phyloP scores from a whole-genome alignment of 805 yeast species.

The Debaryomyces hansenii region DNA sequence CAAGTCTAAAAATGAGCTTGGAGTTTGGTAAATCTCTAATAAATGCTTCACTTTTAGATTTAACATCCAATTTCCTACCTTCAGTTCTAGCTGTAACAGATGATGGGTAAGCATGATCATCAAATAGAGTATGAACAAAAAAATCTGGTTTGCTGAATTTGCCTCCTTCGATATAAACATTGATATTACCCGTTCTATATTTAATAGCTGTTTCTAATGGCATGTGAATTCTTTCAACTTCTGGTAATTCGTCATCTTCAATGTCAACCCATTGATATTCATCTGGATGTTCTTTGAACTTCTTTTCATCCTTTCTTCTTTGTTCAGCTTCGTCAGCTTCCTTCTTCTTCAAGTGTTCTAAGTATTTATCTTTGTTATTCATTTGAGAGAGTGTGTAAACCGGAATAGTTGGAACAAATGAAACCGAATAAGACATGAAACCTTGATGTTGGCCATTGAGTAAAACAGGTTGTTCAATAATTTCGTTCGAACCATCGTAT shows the following conservation, averaged over 20 bases:
- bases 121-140: conserved; percentile 60
- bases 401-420: conserved; percentile 66
- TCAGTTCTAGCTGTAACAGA: conserved; percentile 51
- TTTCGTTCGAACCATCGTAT: conserved; percentile 51
- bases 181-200: conserved; percentile 62
- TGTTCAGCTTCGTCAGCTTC: conserved; percentile 40
- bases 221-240: conserved; percentile 43
- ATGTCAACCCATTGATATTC: conserved; percentile 65
- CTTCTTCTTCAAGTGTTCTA: conserved; percentile 34
- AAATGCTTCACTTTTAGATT: conserved; percentile 58
- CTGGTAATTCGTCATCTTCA: conserved; percentile 30
- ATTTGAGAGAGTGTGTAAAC: conserved; percentile 61
- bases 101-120: conserved; percentile 62
- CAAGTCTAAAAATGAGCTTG: conserved; percentile 52
- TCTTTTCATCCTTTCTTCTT: conserved; percentile 50
- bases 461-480: conserved; percentile 46
- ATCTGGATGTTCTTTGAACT: conserved; percentile 55
- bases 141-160: conserved; percentile 46
- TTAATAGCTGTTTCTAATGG: conserved; percentile 53
- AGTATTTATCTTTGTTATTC: conserved; percentile 44
- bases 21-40: conserved; percentile 72
- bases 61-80: conserved; percentile 42
- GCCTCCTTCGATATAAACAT: conserved; percentile 55
- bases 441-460: conserved; percentile 46
- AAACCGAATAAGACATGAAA: conserved; percentile 50